A percentile compares a stretch with the other conserved stretches of the same genome.
Conservation (phyloP, 805 yeast genomes). For the Cyberlindnera veronae region DNA sequence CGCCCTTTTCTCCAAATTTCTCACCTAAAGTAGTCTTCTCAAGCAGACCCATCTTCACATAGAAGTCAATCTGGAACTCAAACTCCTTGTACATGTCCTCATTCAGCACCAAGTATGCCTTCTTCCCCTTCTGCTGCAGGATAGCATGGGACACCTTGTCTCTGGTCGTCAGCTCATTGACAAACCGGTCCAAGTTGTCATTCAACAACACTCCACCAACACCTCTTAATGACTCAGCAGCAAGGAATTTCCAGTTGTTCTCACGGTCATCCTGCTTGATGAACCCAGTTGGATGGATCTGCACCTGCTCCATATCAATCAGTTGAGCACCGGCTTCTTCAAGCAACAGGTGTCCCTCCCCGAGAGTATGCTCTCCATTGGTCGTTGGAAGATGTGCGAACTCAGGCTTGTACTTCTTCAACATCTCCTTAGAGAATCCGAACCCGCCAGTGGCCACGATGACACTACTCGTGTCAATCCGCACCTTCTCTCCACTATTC, state of each 20-base stretch:
- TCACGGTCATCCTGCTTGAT: slow-evolving; percentile 39
- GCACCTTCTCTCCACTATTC: slow-evolving; percentile 23
- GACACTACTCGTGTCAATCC: slow-evolving; percentile 32
- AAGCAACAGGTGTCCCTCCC: slow-evolving; percentile 56
- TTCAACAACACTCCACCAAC: slow-evolving; percentile 54
- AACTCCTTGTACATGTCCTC: slow-evolving; percentile 43
- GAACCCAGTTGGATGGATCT: slow-evolving; percentile 63
- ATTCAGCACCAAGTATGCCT: slow-evolving; percentile 37
- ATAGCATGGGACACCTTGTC: slow-evolving; percentile 49
- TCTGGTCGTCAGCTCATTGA: slow-evolving; percentile 51
- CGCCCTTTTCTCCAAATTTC: slow-evolving; percentile 26
- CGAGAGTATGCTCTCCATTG: slow-evolving; percentile 52
- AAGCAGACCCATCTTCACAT: slow-evolving; percentile 37
- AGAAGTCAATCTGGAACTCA: slow-evolving; percentile 49
- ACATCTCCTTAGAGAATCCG: slow-evolving; percentile 36
- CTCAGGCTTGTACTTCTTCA: slow-evolving; percentile 45
- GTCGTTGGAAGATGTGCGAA: slow-evolving; percentile 47
- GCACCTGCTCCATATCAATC: slow-evolving; percentile 56
- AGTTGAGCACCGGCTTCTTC: slow-evolving; percentile 44
- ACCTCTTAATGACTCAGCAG: slow-evolving; percentile 60
- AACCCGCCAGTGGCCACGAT: slow-evolving; percentile 61
- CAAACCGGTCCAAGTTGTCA: slow-evolving; percentile 42
- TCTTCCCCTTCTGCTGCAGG: slow-evolving; percentile 27
- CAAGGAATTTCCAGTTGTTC: slow-evolving; percentile 48
- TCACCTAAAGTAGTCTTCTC: slow-evolving; percentile 29